Evolutionary conservation across 371 early-diverging fungal genomes (phyloP), one percentile per base, ranked within the genome.

Genomic region (Mortierella sp.): DNA sequence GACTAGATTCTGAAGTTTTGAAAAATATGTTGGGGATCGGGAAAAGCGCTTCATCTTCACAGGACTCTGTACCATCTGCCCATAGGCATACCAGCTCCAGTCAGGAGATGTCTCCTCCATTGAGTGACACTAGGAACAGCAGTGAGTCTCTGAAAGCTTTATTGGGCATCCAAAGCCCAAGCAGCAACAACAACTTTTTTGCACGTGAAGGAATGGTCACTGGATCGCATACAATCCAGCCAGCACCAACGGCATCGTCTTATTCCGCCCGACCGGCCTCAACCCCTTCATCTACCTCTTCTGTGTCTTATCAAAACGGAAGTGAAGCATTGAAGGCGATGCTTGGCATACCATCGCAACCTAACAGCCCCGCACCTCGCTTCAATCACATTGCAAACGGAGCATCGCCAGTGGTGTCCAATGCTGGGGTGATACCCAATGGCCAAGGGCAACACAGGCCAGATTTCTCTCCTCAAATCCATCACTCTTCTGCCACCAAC

Each of bases 1-100:
- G 64, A 16, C 51, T 26, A 20, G 81, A 80, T 57, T 75, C 81
- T 3, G 70, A 80, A 5, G 47, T 72, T n/a, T 60, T 80, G 66
- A 80, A 72, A 60, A 75, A 60, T 30, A 80, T 80, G 76, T 62
- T 80, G 47, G 81, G 81, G 5, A 80, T 80, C 16, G 76, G 81
- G 28, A 65, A 64, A 26, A 2, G 59, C 1, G 28, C 62, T 5
- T 12, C 61, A 30, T 55, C 64, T 10, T 57, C 72, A 37, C 71
- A 70, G 26, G 59, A 70, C 1, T 14, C 47, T 12, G 24, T n/a
- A 4, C 39, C 62, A 1, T 51, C 51, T 4, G 30, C 66, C 47
- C 66, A 61, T 5, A 58, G 60, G 26, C 62, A 73, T 32, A 5
- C 43, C 3, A 14, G 32, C 18, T 49, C 70, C 43, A 28, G 30